These are phyloP conservation scores for Microsporum canis DNA, from an alignment of 2,329 filamentous ascomycete genomes.

Conservation along the genomic window DNA sequence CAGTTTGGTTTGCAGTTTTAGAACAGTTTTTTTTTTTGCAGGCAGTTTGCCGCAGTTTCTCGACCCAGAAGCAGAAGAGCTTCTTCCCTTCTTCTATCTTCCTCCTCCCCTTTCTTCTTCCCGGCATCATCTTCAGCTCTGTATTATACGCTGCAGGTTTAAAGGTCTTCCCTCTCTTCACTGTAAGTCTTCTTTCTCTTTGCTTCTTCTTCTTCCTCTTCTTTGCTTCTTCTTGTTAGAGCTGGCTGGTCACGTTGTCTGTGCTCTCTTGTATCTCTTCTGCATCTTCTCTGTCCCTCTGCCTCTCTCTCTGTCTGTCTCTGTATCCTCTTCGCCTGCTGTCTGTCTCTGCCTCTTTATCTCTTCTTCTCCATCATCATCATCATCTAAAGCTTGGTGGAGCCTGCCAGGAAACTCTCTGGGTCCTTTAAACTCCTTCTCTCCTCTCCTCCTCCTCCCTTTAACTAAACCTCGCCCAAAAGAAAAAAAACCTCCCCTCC, in stretches of 20 bases:
- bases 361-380: neutral
- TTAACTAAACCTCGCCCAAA: neutral
- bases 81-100: conserved; percentile 12
- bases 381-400: neutral
- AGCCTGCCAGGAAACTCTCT: conserved; percentile 10
- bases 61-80: too few relatives aligned
- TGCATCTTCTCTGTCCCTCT: neutral
- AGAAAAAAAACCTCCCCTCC: neutral
- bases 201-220: conserved; percentile 2
- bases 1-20: too few relatives aligned
- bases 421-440: conserved; percentile 16
- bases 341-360: neutral
- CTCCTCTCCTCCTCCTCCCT: conserved; percentile 7
- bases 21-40: too few relatives aligned
- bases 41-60: too few relatives aligned
- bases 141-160: neutral
- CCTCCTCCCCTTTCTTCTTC: neutral
- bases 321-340: neutral
- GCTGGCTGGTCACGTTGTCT: neutral
- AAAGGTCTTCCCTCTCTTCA: neutral
- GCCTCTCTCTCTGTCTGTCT: neutral
- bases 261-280: neutral
- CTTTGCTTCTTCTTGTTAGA: neutral
- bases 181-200: neutral
- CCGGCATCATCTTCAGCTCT: neutral